Base-by-base conservation (phyloP, 208 protist genomes). In the Leishmania guyanensis region DNA sequence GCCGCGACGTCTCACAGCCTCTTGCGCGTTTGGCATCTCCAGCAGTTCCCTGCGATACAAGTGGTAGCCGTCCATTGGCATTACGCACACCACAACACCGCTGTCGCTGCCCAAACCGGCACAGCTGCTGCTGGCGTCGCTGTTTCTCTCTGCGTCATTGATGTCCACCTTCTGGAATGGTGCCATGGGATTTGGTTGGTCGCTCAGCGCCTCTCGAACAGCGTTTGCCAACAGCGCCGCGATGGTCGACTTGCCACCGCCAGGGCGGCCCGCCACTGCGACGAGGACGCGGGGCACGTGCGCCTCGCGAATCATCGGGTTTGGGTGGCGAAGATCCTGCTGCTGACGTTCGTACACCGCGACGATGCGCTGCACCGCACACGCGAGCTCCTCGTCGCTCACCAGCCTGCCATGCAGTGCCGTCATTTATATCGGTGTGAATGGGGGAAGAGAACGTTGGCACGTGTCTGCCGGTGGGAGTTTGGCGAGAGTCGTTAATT, bases 1-100 rank as follows among this genome's bases (percentile, higher is more conserved):
- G 2, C 93, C 93, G 17, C 93, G 90, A 2, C 92, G 89, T 8
- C 56, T 70, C 64, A 94, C 78, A 3, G 93, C 93, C 81, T 94
- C 83, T 48, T 82, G 54, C 33, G 88, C 54, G 82, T 95, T 86
- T 58, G 86, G 82, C 91, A 97, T 89, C 74, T 76, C 85, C 46
- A 75, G 58, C 48, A 97, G 85, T 69, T 89, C 84, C 17, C 29
- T 33, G n/a, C 86, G 82, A 74, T 91, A 93, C 51, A 89, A 65
- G 81, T 97, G 93, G 82, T 97, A 97, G 72, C 93, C 93, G 80
- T 97, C 93, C 92, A 95, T 94, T 29, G 92, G 88, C 90, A 97
- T 95, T 51, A 93, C 84, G 17, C 71, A 89, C 78, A 89, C 88
- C 85, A 80, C 82, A 29, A 85, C 82, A 2, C 82, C 82, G 9